Conservation (phyloP, 139 green algal species). For the Bryopsis sp. region DNA sequence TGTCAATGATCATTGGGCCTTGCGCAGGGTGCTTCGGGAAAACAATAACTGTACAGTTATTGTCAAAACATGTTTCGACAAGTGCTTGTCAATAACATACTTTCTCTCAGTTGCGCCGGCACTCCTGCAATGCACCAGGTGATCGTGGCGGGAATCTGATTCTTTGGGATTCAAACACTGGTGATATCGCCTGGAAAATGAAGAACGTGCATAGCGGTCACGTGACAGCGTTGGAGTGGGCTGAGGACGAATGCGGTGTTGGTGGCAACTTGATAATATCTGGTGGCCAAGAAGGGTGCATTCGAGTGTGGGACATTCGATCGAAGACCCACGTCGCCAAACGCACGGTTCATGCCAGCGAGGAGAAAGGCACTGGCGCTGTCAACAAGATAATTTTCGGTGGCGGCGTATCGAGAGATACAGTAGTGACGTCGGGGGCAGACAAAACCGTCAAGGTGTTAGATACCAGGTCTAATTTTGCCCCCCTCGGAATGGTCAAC, state of each 20-base stretch:
- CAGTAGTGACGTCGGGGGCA: slow-evolving; percentile 48
- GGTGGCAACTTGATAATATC: slow-evolving; percentile 19
- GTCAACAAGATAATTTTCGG: slow-evolving; percentile 44
- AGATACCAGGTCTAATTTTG: slow-evolving; percentile 36
- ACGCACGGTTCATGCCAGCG: slow-evolving; percentile 40
- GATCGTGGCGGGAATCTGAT: slow-evolving; percentile 51
- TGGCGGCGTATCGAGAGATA: slow-evolving; percentile 16
- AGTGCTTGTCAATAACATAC: too few species aligned
- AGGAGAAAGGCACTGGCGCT: slow-evolving; percentile 34
- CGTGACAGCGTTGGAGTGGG: slow-evolving; percentile 58
- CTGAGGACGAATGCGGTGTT: slow-evolving; percentile 9
- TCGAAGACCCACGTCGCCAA: slow-evolving; percentile 25
- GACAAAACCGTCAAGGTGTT: slow-evolving; percentile 42
- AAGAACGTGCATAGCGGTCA: slow-evolving; percentile 50
- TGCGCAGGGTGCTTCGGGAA: neutral
- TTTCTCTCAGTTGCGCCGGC: neutral
- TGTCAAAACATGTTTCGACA: neutral
- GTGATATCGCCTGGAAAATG: slow-evolving; percentile 23
- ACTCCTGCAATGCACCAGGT: slow-evolving; percentile 26
- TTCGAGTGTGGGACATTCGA: slow-evolving; percentile 42
- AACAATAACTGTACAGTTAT: neutral
- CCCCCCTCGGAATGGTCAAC: slow-evolving; percentile 19
- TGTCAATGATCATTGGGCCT: neutral
- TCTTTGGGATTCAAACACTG: slow-evolving; percentile 41
- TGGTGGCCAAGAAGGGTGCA: slow-evolving; percentile 45